These are phyloP conservation scores for Poronia punctata DNA, from an alignment of 495 filamentous ascomycete species.

Conservation along the genomic window DNA sequence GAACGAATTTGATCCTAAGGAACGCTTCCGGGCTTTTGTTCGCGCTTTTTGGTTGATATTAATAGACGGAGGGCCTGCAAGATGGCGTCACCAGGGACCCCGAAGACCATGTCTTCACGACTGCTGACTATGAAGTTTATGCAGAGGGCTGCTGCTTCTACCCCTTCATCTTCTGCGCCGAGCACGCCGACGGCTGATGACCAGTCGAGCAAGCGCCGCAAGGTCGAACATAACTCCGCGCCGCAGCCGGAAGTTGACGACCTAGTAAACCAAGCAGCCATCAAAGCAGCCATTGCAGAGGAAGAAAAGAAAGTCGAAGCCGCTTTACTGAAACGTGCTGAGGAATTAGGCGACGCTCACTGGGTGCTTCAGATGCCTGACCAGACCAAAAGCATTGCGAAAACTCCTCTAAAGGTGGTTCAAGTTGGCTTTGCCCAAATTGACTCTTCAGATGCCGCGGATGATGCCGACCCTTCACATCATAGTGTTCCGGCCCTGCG, in stretches of 20 bases:
- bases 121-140: slow-evolving; percentile 98
- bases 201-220: slow-evolving; percentile 49
- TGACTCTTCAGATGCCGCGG: slow-evolving; percentile 27
- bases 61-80: slow-evolving; percentile 6
- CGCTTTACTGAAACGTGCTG: slow-evolving; percentile 63
- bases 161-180: slow-evolving; percentile 34
- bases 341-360: slow-evolving; percentile 72
- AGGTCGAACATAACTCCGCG: slow-evolving; percentile 22
- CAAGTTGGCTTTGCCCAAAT: slow-evolving; percentile 46
- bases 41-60: background rate
- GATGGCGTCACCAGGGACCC: slow-evolving; percentile 34
- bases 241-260: slow-evolving; percentile 16
- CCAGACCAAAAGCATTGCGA: slow-evolving; percentile 9
- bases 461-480: slow-evolving; percentile 24
- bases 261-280: slow-evolving; percentile 40
- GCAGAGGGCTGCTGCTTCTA: slow-evolving; percentile 74
- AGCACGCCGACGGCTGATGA: slow-evolving; percentile 32
- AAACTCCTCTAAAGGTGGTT: slow-evolving; percentile 35
- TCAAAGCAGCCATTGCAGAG: slow-evolving; percentile 63
- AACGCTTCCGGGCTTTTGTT: background rate
- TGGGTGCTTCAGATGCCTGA: slow-evolving; percentile 62
- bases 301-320: slow-evolving; percentile 69
- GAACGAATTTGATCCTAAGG: too few relatives aligned
- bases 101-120: slow-evolving; percentile 80
- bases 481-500: slow-evolving; percentile 16